Conservation (phyloP, 2,329 filamentous ascomycete species). For the Trichoderma atrobrunneum region DNA sequence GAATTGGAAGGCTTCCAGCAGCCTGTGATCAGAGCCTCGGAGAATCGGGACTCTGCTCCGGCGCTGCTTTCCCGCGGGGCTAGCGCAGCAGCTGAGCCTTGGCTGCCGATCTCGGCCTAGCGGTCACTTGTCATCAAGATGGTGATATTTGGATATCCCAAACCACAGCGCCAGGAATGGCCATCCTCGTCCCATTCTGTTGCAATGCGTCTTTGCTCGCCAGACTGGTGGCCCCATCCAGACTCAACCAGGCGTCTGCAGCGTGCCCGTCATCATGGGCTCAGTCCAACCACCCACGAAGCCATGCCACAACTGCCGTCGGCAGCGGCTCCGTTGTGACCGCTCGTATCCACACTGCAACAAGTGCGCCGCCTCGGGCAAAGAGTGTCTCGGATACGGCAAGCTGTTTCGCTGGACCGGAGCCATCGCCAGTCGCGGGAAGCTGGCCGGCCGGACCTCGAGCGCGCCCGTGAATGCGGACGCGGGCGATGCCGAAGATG, state of each 20-base stretch:
- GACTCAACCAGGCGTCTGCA: background rate
- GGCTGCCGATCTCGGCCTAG: conserved; percentile 34
- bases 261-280: conserved; percentile 25
- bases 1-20: background rate
- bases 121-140: background rate
- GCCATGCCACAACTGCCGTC: conserved; percentile 54
- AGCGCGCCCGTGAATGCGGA: conserved; percentile 4
- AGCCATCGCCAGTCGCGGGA: conserved; percentile 43
- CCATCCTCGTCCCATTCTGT: background rate
- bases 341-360: conserved; percentile 49
- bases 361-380: conserved; percentile 48
- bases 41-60: conserved; percentile 3
- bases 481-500: background rate
- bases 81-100: conserved; percentile 28
- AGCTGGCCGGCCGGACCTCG: conserved; percentile 41
- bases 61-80: background rate
- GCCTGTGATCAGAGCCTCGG: background rate
- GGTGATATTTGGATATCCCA: background rate
- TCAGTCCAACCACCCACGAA: conserved; percentile 31
- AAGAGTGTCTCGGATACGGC: conserved; percentile 53
- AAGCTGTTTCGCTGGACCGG: conserved; percentile 53
- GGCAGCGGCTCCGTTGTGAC: conserved; percentile 52
- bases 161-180: background rate
- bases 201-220: conserved; percentile 11
- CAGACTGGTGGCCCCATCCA: conserved; percentile 6